phyloP scores from a whole-genome alignment of 108 stramenopile genomes.

The Fragilaria crotonensis region DNA sequence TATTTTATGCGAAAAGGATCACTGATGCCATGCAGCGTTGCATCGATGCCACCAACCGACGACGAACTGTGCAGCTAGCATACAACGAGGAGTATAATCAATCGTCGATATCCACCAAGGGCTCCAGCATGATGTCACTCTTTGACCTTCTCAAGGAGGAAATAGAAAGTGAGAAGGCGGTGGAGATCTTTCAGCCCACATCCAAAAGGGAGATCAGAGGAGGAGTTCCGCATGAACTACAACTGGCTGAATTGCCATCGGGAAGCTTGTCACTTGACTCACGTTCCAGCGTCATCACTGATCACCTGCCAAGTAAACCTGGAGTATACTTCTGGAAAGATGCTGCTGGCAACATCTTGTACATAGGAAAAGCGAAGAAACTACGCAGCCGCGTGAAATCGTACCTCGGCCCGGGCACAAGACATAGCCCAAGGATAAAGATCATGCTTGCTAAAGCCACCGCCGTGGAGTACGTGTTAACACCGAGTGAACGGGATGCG shows the following conservation, averaged over 20 bases:
- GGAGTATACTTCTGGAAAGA: slow-evolving; percentile 73
- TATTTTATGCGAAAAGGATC: slow-evolving; percentile 63
- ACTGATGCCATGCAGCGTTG: slow-evolving; percentile 60
- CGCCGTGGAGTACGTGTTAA: slow-evolving; percentile 45
- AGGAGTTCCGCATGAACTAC: background rate
- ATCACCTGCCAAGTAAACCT: slow-evolving; percentile 52
- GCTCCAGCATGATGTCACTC: slow-evolving; percentile 42
- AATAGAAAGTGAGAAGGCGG: slow-evolving; percentile 21
- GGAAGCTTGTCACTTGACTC: background rate
- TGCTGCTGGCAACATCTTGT: slow-evolving; percentile 30
- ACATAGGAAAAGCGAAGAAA: slow-evolving; percentile 66
- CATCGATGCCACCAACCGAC: slow-evolving; percentile 44
- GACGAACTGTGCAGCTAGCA: slow-evolving; percentile 36
- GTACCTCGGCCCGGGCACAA: slow-evolving; percentile 42
- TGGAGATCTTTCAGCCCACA: slow-evolving; percentile 6
- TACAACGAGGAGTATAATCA: slow-evolving; percentile 36
- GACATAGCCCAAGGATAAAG: slow-evolving; percentile 38
- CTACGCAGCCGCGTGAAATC: slow-evolving; percentile 46
- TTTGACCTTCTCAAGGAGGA: slow-evolving; percentile 60
- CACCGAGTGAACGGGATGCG: slow-evolving; percentile 60
- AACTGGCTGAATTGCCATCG: background rate
- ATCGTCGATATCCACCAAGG: slow-evolving; percentile 33
- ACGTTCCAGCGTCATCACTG: slow-evolving; percentile 15
- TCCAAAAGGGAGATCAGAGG: background rate
- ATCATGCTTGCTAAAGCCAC: slow-evolving; percentile 42